These are phyloP conservation scores for Wickerhamiella allomyrinae DNA, from an alignment of 805 yeast genomes.

Conservation along the genomic window DNA sequence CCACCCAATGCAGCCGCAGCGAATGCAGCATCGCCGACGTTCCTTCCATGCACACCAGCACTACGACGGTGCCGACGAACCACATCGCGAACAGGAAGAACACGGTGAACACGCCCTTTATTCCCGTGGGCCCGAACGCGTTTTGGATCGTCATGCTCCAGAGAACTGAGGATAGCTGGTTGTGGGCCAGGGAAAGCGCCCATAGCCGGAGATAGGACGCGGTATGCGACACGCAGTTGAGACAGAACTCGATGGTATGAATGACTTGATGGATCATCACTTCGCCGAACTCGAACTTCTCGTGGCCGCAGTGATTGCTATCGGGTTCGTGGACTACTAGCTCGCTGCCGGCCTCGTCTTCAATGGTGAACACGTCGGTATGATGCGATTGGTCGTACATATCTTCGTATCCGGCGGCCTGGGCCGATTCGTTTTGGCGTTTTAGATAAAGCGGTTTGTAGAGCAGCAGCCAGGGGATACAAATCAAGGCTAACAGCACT, in stretches of 20 bases:
- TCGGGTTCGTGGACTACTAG: constrained; percentile 23
- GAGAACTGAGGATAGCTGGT: constrained; percentile 80
- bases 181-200: constrained; percentile 95
- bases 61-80: constrained; percentile 83
- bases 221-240: constrained; percentile 93
- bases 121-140: constrained; percentile 58
- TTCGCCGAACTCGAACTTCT: constrained; percentile 70
- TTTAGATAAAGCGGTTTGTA: constrained; percentile 68
- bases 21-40: constrained; percentile 98
- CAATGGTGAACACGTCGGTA: constrained; percentile 20
- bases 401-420: constrained; percentile 39
- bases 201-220: constrained; percentile 92
- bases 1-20: constrained; percentile 96
- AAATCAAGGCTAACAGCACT: constrained; percentile 57
- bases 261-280: constrained; percentile 94
- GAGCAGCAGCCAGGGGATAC: constrained; percentile 87
- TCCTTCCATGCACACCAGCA: constrained; percentile 94
- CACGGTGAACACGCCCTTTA: constrained; percentile 51
- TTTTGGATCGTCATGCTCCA: constrained; percentile 91
- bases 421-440: constrained; percentile 35
- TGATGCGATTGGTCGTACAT: constrained; percentile 30
- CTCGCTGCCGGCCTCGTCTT: constrained; percentile 20
- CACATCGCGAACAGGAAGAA: constrained; percentile 83
- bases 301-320: constrained; percentile 24
- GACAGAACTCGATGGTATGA: constrained; percentile 93